Conservation (phyloP, 164 flowering plant genomes). For the Chimonanthus praecox region DNA sequence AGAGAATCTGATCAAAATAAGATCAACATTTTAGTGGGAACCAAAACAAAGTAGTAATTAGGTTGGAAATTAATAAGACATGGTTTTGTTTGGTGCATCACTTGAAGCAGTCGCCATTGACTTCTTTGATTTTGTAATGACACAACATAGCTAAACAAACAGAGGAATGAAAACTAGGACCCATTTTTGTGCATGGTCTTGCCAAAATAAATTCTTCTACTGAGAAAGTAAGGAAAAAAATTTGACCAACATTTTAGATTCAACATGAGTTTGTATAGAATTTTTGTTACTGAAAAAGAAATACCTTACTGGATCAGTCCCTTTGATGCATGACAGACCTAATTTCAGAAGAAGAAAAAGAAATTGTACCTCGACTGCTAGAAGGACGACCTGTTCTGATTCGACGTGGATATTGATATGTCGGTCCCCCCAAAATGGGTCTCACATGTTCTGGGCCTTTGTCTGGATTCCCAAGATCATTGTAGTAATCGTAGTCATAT, state of each 20-base stretch:
- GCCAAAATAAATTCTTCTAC: too few relatives aligned
- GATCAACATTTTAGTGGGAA: neutral
- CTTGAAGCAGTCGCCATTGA: too few relatives aligned
- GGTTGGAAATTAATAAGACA: neutral
- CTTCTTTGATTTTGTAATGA: too few relatives aligned
- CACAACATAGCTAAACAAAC: too few relatives aligned
- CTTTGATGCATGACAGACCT: too few relatives aligned
- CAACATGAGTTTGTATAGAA: too few relatives aligned
- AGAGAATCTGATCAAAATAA: slow-evolving; percentile 22
- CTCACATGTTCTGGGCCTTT: slow-evolving; percentile 36
- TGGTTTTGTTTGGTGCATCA: neutral
- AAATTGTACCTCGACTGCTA: slow-evolving; percentile 31
- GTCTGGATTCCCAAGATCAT: slow-evolving; percentile 77
- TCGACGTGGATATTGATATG: slow-evolving; percentile 74
- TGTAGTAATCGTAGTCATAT: slow-evolving; percentile 78
- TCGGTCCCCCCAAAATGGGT: slow-evolving; percentile 80
- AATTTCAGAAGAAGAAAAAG: neutral
- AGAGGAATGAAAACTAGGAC: too few relatives aligned
- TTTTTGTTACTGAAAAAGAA: too few relatives aligned
- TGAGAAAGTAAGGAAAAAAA: too few relatives aligned
- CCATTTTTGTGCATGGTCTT: too few relatives aligned
- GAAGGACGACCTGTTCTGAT: slow-evolving; percentile 73
- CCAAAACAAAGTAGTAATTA: neutral
- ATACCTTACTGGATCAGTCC: too few relatives aligned
- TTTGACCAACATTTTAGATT: too few relatives aligned